A percentile compares a stretch with the other conserved stretches of the same genome.
These are phyloP conservation scores for Eryngium alpinum DNA, from an alignment of 140 eudicot species.

Conservation along the genomic window DNA sequence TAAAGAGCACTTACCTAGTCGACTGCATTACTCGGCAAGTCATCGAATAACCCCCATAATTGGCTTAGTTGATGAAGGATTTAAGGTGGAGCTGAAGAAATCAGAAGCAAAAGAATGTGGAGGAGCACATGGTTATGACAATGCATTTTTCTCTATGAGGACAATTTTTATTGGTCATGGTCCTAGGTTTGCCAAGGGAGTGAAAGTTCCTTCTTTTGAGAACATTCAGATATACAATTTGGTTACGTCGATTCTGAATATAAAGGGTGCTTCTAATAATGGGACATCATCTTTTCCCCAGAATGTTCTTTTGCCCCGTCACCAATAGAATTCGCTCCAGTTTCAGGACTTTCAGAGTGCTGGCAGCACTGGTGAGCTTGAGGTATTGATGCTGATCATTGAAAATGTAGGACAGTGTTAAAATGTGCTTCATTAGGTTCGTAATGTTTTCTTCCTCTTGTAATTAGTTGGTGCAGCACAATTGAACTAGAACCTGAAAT, in stretches of 20 bases:
- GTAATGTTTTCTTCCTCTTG: too few species aligned
- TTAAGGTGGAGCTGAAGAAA: not conserved
- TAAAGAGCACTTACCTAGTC: slow-evolving; percentile 12
- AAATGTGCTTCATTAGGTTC: too few species aligned
- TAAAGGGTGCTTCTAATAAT: slow-evolving; percentile 9
- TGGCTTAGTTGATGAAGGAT: slow-evolving; percentile 15
- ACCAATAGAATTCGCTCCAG: not conserved
- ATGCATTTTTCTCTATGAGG: slow-evolving; percentile 15
- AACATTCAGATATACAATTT: slow-evolving; percentile 13
- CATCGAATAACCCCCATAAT: slow-evolving; percentile 1
- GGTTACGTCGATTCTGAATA: slow-evolving; percentile 17
- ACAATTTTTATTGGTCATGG: slow-evolving; percentile 8
- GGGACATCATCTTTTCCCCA: slow-evolving; percentile 6
- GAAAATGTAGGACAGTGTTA: too few species aligned
- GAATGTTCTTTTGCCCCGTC: slow-evolving; percentile 2
- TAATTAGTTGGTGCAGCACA: too few species aligned
- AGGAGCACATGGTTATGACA: slow-evolving; percentile 12
- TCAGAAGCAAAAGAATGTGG: not conserved
- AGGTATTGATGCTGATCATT: not conserved
- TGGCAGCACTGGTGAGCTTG: not conserved
- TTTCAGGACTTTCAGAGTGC: not conserved
- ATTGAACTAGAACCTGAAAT: too few species aligned
- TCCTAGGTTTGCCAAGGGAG: slow-evolving; percentile 6
- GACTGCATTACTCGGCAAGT: not conserved
- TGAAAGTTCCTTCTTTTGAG: slow-evolving; percentile 15